Evolutionary conservation across 2,329 filamentous ascomycete species (phyloP).

Genomic region (Colletotrichum melonis): DNA sequence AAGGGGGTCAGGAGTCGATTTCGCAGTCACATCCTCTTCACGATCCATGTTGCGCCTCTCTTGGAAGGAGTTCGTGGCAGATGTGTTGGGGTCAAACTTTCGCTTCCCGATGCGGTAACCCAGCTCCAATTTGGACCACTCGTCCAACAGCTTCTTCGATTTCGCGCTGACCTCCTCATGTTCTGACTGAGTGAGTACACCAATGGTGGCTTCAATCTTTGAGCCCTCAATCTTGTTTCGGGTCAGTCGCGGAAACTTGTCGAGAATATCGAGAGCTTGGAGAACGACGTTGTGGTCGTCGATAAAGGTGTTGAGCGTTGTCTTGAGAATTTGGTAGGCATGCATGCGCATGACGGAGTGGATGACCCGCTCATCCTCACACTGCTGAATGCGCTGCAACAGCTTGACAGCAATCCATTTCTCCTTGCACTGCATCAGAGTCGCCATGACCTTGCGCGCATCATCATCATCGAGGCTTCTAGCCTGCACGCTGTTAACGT

Average conservation of each 20-base stretch:
- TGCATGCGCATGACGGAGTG: constrained; percentile 95
- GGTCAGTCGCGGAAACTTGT: constrained; percentile 89
- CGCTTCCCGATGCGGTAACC: constrained; percentile 94
- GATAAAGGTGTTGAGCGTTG: constrained; percentile 83
- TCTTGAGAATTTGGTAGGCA: constrained; percentile 94
- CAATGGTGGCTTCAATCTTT: constrained; percentile 87
- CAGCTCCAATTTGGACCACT: constrained; percentile 90
- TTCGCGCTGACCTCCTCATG: constrained; percentile 81
- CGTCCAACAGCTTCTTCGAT: constrained; percentile 78
- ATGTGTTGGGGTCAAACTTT: constrained; percentile 79
- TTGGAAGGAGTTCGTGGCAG: constrained; percentile 65
- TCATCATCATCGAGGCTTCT: constrained; percentile 83
- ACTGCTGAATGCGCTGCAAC: constrained; percentile 86
- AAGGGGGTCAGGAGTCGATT: constrained; percentile 54
- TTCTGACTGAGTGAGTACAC: constrained; percentile 73
- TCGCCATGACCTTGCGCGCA: constrained; percentile 94
- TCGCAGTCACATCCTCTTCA: constrained; percentile 50
- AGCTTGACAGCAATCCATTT: constrained; percentile 99
- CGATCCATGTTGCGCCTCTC: constrained; percentile 67
- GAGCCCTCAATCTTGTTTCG: constrained; percentile 98
- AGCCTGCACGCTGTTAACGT: constrained; percentile 88
- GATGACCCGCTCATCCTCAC: constrained; percentile 86
- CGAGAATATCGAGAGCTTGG: constrained; percentile 89
- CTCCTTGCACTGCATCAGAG: constrained; percentile 97
- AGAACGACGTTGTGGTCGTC: constrained; percentile 91